Base-by-base conservation (phyloP, 1,139 yeast genomes). In the Lodderomyces orthopsilosis region DNA sequence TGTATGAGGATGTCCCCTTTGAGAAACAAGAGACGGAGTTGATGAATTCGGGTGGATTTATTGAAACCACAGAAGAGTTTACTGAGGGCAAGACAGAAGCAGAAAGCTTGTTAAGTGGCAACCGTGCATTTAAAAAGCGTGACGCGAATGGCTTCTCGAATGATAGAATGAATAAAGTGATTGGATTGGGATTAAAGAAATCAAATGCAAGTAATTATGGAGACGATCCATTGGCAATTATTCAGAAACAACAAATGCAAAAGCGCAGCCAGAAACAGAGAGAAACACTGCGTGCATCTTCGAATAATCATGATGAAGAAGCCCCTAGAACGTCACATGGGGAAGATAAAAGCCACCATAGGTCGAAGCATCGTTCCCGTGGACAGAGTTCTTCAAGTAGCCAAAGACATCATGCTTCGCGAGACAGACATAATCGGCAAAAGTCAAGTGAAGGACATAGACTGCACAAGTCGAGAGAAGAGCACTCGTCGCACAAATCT, bases 1-100 rank as follows among this genome's bases (percentile, higher is more conserved):
- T 91, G 95, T 91, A 91, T 57, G 79, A 85, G 15, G 81, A 74
- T 30, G 48, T 52, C 4, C 54, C 54, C 1, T 49, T 49, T 44
- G 49, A 44, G 32, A 33, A 41, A 8, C 41, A 40, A 27, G 35
- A 26, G 33, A 44, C 24, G 40, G 50, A 19, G 24, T 55, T 48
- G 24, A 41, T 40, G 14, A 61, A 65, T 38, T 57, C 58, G 13
- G 54, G 62, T 22, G 72, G 72, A 6, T 66, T 66, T 41, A 57
- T 55, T 32, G 71, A 66, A 40, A 58, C 66, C 39, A 66, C 58
- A 34, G 65, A 58, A 28, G 74, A 67, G 48, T 67, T 66, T 43
- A 52, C 58, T n/a, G 60, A 62, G 28, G 72, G 69, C 17, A 68
- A 65, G 40, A 57, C 56, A 35, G 59, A 65, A 44, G 70, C 64